Base-by-base conservation (phyloP, 805 yeast genomes). In the Candida pseudoglaebosa region DNA sequence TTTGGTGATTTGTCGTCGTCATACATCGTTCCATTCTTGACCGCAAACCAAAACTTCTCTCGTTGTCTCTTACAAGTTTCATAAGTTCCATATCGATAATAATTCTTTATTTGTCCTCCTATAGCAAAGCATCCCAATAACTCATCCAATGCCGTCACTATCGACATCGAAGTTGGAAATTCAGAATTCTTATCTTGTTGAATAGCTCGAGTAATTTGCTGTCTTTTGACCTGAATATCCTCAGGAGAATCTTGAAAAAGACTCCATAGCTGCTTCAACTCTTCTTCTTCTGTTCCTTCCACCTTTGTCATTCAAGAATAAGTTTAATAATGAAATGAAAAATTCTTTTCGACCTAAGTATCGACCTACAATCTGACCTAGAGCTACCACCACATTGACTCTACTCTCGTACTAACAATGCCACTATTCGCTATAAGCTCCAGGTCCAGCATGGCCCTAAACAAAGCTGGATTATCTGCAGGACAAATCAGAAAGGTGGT, bases 41-140 rank as follows among this genome's bases (percentile, higher is more conserved):
- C 49, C 47, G 97, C 89, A 59, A 91, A 91, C 71, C 83, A 82
- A 52, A 89, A 70, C 63, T 88, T 87, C 17, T 74, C 78, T 37
- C 85, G 70, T 51, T 84, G 84, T 36, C 73, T 73, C 32, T 71
- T 72, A 60, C 98, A 91, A 43, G 77, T 67, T 36, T 81, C 79
- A 50, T 87, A 72, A 31, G 80, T 78, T 2, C 97, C 97, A 54
- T 79, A 84, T 39, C 97, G 68, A 56, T 90, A 91, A 52, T 84
- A 84, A 60, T 84, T 76, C 43, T 95, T 76, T 15, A 86, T 64
- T 55, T 90, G 96, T 0, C 97, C 97, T 3, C 96, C 97, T 2
- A 90, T 55, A 0, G 97, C 85, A 62, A 85, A 88, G 57, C 98
- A 91, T 34, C 78, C 81, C 33, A 89, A 73, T 16, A 90, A 67